These are phyloP conservation scores for Penicillium hordei DNA, from an alignment of 2,329 filamentous ascomycete genomes.

Conservation along the genomic window DNA sequence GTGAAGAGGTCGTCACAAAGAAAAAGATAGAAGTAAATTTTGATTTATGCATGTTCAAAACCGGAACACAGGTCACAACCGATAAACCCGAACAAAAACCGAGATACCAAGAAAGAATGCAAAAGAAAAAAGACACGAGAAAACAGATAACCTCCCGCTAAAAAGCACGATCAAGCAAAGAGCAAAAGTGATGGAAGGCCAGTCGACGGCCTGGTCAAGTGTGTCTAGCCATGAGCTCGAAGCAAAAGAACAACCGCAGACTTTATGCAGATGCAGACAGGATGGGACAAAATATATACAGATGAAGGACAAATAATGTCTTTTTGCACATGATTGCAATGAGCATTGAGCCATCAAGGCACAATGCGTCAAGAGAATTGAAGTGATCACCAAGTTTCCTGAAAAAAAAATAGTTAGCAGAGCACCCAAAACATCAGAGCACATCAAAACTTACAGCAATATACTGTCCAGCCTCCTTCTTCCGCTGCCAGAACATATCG, in stretches of 20 bases:
- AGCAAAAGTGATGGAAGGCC: background rate
- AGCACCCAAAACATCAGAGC: background rate
- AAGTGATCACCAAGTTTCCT: slow-evolving; percentile 39
- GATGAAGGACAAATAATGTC: background rate
- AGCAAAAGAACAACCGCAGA: background rate
- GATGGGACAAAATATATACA: background rate
- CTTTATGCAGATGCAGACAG: background rate
- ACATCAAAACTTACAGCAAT: slow-evolving; percentile 64
- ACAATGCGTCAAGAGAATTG: background rate
- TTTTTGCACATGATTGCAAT: background rate
- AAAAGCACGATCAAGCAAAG: slow-evolving; percentile 11
- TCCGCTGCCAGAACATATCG: slow-evolving; percentile 81
- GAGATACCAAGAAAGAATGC: background rate
- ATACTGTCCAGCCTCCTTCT: slow-evolving; percentile 91
- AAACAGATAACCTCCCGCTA: slow-evolving; percentile 22
- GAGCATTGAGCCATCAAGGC: background rate
- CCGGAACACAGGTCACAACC: background rate
- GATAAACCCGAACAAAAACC: background rate
- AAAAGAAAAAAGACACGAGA: background rate
- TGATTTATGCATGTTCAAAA: background rate
- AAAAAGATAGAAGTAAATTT: background rate
- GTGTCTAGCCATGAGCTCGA: background rate
- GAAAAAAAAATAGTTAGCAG: slow-evolving; percentile 1
- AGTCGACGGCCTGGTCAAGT: background rate
- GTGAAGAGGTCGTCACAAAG: too few species aligned